Conservation (phyloP, 73 alveolate species). For the Stentor roeselii region DNA sequence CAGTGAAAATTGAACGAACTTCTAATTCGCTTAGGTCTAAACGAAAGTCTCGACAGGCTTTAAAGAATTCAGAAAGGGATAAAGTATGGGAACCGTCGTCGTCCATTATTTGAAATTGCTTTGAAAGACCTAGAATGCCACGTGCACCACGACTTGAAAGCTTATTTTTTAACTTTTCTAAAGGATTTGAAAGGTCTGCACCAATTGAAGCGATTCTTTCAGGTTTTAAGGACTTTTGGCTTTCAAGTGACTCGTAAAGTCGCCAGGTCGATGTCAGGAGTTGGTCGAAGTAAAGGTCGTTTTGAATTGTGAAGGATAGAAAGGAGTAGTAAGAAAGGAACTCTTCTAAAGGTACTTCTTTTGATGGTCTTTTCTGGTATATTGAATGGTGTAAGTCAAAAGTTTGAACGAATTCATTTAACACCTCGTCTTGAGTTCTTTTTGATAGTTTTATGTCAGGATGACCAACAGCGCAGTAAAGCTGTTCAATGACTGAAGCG, state of each 20-base stretch:
- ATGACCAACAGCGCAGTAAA: constrained; percentile 78
- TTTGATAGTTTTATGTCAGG: constrained; percentile 81
- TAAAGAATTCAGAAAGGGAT: constrained; percentile 73
- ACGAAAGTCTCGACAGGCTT: constrained; percentile 70
- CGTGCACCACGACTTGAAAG: constrained; percentile 82
- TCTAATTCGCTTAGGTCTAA: constrained; percentile 72
- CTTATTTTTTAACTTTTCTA: constrained; percentile 34
- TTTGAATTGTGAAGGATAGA: constrained; percentile 69
- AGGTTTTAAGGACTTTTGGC: constrained; percentile 26
- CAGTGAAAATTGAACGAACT: constrained; percentile 59
- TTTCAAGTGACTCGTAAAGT: constrained; percentile 23
- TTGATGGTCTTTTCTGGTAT: constrained; percentile 27
- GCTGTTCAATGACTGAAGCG: constrained; percentile 74
- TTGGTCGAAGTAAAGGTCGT: constrained; percentile 79
- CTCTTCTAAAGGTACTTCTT: constrained; percentile 43
- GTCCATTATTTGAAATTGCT: constrained; percentile 80
- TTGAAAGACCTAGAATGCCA: constrained; percentile 83
- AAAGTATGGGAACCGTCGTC: constrained; percentile 76
- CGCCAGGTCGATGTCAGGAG: constrained; percentile 78
- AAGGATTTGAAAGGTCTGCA: constrained; percentile 35
- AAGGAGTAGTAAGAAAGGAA: constrained; percentile 65
- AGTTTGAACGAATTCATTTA: constrained; percentile 41
- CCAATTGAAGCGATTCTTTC: constrained; percentile 36
- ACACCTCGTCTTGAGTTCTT: constrained; percentile 72
- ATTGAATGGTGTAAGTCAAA: constrained; percentile 38